A percentile compares a stretch with the other conserved stretches of the same genome.
phyloP scores from a whole-genome alignment of 176 grass and related monocot genomes.

The Oryza punctata region DNA sequence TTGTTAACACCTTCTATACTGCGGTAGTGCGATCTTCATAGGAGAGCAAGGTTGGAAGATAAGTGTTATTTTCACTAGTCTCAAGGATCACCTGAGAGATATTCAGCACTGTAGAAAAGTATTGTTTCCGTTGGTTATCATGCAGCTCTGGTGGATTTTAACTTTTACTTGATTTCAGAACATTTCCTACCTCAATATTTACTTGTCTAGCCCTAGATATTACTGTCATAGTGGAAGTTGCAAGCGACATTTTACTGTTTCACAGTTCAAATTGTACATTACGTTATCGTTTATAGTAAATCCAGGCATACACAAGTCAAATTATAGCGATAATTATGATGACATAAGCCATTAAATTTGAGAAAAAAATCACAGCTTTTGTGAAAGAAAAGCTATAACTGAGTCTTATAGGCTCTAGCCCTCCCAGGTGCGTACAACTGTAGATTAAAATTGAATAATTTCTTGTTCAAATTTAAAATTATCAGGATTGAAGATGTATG shows the following conservation, averaged over 20 bases:
- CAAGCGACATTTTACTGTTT: not conserved
- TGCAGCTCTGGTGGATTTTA: not conserved
- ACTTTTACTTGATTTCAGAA: not conserved
- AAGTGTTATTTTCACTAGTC: not conserved
- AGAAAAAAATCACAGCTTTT: too few species aligned
- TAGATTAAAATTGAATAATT: too few species aligned
- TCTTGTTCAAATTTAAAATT: too few species aligned
- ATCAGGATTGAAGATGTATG: too few species aligned
- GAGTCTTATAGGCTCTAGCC: too few species aligned
- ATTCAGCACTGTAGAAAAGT: too few species aligned
- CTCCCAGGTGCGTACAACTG: too few species aligned
- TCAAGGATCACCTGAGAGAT: too few species aligned
- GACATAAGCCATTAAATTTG: not conserved
- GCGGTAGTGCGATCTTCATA: not conserved
- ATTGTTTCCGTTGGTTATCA: not conserved
- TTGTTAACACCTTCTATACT: not conserved
- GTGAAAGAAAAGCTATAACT: too few species aligned
- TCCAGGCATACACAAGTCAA: not conserved
- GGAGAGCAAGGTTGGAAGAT: not conserved
- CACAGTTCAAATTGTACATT: not conserved
- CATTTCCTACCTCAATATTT: not conserved
- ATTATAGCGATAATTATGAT: not conserved
- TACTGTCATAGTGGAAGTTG: not conserved
- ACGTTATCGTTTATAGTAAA: not conserved
- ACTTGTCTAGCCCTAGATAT: too few species aligned